These are phyloP conservation scores for Medicago arabica DNA, from an alignment of 306 rosid species.

Conservation along the genomic window DNA sequence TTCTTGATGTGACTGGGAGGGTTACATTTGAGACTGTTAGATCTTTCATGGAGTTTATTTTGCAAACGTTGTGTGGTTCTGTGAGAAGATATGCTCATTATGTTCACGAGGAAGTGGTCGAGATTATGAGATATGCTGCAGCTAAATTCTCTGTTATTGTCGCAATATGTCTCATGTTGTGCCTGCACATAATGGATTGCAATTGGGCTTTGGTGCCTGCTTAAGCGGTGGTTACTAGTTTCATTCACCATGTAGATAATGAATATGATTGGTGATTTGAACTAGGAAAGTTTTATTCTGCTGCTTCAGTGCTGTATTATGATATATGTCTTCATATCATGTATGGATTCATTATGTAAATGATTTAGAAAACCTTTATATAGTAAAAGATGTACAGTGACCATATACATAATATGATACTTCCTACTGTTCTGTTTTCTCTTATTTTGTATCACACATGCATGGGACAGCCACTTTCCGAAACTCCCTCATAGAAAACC, in stretches of 20 bases:
- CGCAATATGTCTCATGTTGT: slow-evolving; percentile 65
- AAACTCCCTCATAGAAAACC: slow-evolving; percentile 8
- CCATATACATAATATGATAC: slow-evolving; percentile 1
- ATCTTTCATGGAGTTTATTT: slow-evolving; percentile 64
- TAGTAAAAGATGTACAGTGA: slow-evolving; percentile 18
- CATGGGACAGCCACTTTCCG: slow-evolving; percentile 2
- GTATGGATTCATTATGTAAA: slow-evolving; percentile 39
- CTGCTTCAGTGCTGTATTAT: slow-evolving; percentile 9
- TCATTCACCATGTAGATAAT: neutral
- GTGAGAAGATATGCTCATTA: slow-evolving; percentile 46
- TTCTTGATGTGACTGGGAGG: slow-evolving; percentile 67
- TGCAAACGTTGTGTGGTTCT: slow-evolving; percentile 58
- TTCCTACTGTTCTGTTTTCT: neutral
- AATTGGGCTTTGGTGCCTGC: slow-evolving; percentile 59
- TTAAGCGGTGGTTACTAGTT: slow-evolving; percentile 31
- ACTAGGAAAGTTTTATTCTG: neutral
- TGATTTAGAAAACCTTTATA: slow-evolving; percentile 21
- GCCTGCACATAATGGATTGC: slow-evolving; percentile 60
- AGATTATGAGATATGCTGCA: slow-evolving; percentile 63
- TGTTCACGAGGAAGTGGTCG: slow-evolving; percentile 60
- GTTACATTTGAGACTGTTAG: slow-evolving; percentile 80
- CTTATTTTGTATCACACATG: neutral
- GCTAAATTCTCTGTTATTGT: slow-evolving; percentile 59
- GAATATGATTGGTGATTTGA: neutral
- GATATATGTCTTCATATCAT: slow-evolving; percentile 31